Percentiles rank a stretch among this genome's conserved stretches.
Conservation (phyloP, 176 grass and related monocot genomes). For the Lolium multiflorum region DNA sequence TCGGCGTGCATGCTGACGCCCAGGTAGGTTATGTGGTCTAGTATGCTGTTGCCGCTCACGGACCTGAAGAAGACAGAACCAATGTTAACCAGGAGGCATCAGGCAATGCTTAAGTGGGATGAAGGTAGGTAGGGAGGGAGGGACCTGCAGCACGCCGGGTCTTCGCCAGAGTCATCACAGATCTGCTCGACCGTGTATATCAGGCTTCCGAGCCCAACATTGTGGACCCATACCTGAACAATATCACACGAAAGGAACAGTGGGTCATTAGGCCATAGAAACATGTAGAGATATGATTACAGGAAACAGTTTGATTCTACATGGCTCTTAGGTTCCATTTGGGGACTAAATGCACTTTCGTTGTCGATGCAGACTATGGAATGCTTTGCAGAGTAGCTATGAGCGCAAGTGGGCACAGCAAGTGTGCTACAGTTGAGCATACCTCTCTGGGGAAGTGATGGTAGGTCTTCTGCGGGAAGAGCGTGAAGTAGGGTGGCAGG, state of each 20-base stretch:
- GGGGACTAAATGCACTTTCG: neutral
- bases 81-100: neutral
- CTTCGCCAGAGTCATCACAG: constrained; percentile 79
- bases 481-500: constrained; percentile 80
- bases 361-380: neutral
- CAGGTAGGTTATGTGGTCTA: constrained; percentile 73
- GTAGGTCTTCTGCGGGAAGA: constrained; percentile 88
- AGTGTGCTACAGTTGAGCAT: neutral
- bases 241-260: neutral
- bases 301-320: neutral
- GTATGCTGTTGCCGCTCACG: constrained; percentile 62
- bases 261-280: neutral
- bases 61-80: constrained; percentile 50
- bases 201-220: constrained; percentile 61
- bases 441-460: constrained; percentile 97
- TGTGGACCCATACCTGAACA: constrained; percentile 77
- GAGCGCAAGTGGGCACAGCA: neutral
- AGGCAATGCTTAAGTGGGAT: neutral
- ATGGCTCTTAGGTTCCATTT: neutral
- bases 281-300: neutral
- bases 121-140: neutral
- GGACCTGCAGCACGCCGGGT: constrained; percentile 82
- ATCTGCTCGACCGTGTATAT: constrained; percentile 68
- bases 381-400: neutral
- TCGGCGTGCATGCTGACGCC: constrained; percentile 74